These are phyloP conservation scores for Dovyalis caffra DNA, from an alignment of 345 rosid genomes.

Conservation along the genomic window DNA sequence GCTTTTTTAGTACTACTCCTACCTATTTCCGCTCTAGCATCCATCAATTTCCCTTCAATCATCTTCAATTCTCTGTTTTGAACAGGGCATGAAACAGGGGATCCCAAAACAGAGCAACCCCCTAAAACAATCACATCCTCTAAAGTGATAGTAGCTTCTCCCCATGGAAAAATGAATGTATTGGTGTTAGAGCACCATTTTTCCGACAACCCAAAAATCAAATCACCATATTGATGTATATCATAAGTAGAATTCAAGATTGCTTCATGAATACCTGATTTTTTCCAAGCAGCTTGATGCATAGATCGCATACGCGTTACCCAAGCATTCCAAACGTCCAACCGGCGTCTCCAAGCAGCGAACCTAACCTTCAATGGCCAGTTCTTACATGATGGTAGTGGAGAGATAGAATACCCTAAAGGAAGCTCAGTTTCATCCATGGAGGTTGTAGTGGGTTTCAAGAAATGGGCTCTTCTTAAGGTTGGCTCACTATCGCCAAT, in stretches of 20 bases:
- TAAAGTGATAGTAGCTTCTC: constrained; percentile 19
- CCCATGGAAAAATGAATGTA: constrained; percentile 16
- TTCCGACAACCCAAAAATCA: constrained; percentile 5
- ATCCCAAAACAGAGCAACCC: constrained; percentile 15
- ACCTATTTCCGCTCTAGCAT: constrained; percentile 18
- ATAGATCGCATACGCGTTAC: neutral
- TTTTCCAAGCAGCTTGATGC: neutral
- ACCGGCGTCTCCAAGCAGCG: neutral
- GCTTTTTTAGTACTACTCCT: constrained; percentile 18
- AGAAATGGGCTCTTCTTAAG: neutral
- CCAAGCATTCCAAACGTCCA: neutral
- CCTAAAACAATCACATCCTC: constrained; percentile 18
- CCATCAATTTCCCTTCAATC: constrained; percentile 23
- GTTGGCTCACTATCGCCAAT: neutral
- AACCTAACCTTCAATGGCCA: neutral
- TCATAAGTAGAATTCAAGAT: neutral
- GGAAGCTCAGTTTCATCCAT: neutral
- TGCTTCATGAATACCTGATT: constrained; percentile 14
- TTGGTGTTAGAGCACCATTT: constrained; percentile 13
- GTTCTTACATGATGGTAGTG: neutral
- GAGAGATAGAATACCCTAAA: neutral
- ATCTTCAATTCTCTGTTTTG: neutral
- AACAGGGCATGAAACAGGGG: constrained; percentile 10
- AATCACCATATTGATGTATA: neutral
- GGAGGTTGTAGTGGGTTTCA: neutral